Percentiles rank a stretch among this genome's conserved stretches.
These are phyloP conservation scores for Paecilomyces sp. DNA, from an alignment of 2,329 filamentous ascomycete genomes.

Conservation along the genomic window DNA sequence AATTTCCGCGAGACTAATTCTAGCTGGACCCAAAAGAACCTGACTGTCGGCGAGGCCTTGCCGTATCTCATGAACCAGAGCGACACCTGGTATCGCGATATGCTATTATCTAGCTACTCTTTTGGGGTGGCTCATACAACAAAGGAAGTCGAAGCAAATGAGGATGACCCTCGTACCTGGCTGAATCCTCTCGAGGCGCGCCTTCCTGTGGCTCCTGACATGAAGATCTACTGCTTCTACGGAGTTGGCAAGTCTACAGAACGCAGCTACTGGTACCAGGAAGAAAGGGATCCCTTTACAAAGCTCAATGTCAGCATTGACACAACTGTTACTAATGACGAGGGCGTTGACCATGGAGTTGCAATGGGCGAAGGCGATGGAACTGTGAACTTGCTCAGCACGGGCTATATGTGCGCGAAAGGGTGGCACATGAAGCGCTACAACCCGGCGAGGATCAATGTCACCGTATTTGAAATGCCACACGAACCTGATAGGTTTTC, in stretches of 20 bases:
- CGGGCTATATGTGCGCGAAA: constrained; percentile 93
- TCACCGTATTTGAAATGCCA: constrained; percentile 90
- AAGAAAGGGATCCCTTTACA: constrained; percentile 58
- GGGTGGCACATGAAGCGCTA: constrained; percentile 93
- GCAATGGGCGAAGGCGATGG: constrained; percentile 93
- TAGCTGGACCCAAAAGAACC: constrained; percentile 57
- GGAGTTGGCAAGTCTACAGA: constrained; percentile 90
- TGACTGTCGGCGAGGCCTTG: constrained; percentile 73
- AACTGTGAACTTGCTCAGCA: constrained; percentile 85
- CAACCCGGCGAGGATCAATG: constrained; percentile 73
- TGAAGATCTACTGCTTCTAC: constrained; percentile 98
- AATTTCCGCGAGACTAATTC: constrained; percentile 69
- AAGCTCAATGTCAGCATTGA: constrained; percentile 49
- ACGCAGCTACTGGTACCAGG: constrained; percentile 82
- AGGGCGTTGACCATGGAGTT: constrained; percentile 70
- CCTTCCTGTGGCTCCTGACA: constrained; percentile 73
- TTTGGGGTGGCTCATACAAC: constrained; percentile 77
- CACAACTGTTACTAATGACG: constrained; percentile 39
- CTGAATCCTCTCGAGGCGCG: constrained; percentile 91
- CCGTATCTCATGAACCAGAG: constrained; percentile 69
- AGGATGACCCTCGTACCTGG: constrained; percentile 75
- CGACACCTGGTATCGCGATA: constrained; percentile 77
- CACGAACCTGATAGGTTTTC: constrained; percentile 92
- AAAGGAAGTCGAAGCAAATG: constrained; percentile 74
- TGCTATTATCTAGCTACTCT: constrained; percentile 70